Conservation (phyloP, 2,329 filamentous ascomycete genomes). For the Nectriaceae sp. region DNA sequence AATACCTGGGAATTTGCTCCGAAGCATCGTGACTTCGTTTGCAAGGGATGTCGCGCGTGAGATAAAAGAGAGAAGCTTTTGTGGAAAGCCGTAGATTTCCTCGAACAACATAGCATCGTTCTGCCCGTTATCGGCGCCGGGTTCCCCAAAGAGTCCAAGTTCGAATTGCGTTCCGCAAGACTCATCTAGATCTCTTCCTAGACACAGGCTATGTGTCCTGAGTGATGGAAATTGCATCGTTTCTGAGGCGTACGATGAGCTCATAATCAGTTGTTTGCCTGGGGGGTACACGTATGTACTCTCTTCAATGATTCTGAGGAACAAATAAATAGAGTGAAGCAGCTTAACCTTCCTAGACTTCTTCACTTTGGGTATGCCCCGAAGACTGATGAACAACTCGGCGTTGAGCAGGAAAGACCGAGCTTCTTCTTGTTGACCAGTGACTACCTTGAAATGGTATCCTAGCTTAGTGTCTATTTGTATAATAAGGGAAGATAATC, state of each 20-base stretch:
- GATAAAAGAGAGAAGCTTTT: constrained; percentile 5
- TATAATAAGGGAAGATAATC: not conserved
- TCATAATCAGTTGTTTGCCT: not conserved
- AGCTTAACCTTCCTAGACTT: constrained; percentile 5
- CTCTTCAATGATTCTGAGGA: constrained; percentile 2
- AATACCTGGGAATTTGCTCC: not conserved
- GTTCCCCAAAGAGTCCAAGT: constrained; percentile 1
- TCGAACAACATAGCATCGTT: constrained; percentile 2
- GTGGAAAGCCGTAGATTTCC: constrained; percentile 5
- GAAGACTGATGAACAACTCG: constrained; percentile 1
- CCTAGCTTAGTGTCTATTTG: not conserved
- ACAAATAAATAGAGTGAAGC: constrained; percentile 4
- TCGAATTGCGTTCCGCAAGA: constrained; percentile 1
- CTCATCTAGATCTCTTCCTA: constrained; percentile 1
- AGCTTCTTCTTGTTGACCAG: constrained; percentile 8
- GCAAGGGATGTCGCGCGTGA: constrained; percentile 8
- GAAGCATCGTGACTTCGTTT: constrained; percentile 1
- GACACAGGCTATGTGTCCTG: constrained; percentile 2
- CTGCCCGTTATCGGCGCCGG: not conserved
- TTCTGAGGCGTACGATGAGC: not conserved
- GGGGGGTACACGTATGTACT: constrained; percentile 4
- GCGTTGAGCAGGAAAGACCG: constrained; percentile 1
- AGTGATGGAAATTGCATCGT: constrained; percentile 1
- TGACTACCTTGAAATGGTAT: constrained; percentile 4
- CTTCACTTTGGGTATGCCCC: not conserved